Evolutionary conservation across 306 rosid genomes (phyloP).

Genomic region (Prunus salicina): DNA sequence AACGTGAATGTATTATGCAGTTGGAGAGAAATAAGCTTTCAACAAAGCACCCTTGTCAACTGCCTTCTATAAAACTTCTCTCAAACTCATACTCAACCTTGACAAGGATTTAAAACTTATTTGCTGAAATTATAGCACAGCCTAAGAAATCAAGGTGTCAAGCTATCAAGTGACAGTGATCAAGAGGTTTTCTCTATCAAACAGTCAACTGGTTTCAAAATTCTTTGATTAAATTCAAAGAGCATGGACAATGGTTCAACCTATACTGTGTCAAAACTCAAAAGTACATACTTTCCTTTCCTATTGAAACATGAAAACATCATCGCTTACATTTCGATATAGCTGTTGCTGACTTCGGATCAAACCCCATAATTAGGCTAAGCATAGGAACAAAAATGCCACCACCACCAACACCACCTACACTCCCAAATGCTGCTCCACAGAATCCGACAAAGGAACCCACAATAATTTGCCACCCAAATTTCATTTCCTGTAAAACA

Average conservation of each 20-base stretch:
- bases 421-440: slow-evolving; percentile 96
- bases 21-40: too few relatives aligned
- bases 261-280: not conserved
- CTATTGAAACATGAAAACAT: not conserved
- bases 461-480: slow-evolving; percentile 76
- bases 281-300: not conserved
- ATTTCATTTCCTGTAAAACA: slow-evolving; percentile 63
- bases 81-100: slow-evolving; percentile 3
- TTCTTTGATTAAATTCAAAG: not conserved
- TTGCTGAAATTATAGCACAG: not conserved
- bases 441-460: slow-evolving; percentile 71
- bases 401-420: slow-evolving; percentile 98
- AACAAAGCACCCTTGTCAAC: too few relatives aligned
- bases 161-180: not conserved
- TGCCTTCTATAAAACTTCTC: not conserved
- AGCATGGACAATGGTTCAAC: not conserved
- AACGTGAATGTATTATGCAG: not conserved
- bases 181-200: not conserved
- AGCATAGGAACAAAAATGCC: slow-evolving; percentile 99
- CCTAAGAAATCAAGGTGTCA: not conserved
- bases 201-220: not conserved
- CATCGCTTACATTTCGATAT: slow-evolving; percentile 81
- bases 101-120: slow-evolving; percentile 6
- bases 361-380: slow-evolving; percentile 78
- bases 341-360: slow-evolving; percentile 90